These are phyloP conservation scores for Diaporthe citri DNA, from an alignment of 2,329 filamentous ascomycete genomes.

Conservation along the genomic window DNA sequence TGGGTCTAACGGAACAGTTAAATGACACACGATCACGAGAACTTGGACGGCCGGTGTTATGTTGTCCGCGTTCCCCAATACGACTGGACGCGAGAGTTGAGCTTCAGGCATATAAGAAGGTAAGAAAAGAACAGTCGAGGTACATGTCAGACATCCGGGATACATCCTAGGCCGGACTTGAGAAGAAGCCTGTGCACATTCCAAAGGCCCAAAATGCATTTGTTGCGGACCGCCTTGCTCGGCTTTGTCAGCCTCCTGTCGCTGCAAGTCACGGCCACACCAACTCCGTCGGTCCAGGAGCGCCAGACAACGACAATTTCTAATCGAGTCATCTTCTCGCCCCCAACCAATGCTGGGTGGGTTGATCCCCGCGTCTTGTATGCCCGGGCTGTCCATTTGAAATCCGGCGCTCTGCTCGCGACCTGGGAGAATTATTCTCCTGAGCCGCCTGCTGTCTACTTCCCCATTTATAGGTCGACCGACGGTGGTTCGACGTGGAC, in stretches of 20 bases:
- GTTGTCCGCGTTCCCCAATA: background rate
- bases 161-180: background rate
- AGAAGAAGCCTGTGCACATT: background rate
- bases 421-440: constrained; percentile 70
- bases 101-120: background rate
- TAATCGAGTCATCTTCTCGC: constrained; percentile 10
- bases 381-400: constrained; percentile 58
- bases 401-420: constrained; percentile 59
- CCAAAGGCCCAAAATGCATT: background rate
- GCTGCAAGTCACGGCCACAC: constrained; percentile 16
- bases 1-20: background rate
- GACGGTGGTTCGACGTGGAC: constrained; percentile 72
- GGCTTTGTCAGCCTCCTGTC: constrained; percentile 1
- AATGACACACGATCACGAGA: constrained; percentile 30
- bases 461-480: constrained; percentile 65
- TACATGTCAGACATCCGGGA: background rate
- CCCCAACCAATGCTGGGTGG: constrained; percentile 19
- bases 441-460: constrained; percentile 66
- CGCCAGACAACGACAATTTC: constrained; percentile 14
- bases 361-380: constrained; percentile 57
- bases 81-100: background rate
- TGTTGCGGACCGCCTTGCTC: background rate
- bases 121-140: background rate
- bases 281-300: constrained; percentile 11
- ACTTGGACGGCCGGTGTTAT: background rate